phyloP scores from a whole-genome alignment of 1,139 yeast genomes.

The Tardiomyces depauwii region DNA sequence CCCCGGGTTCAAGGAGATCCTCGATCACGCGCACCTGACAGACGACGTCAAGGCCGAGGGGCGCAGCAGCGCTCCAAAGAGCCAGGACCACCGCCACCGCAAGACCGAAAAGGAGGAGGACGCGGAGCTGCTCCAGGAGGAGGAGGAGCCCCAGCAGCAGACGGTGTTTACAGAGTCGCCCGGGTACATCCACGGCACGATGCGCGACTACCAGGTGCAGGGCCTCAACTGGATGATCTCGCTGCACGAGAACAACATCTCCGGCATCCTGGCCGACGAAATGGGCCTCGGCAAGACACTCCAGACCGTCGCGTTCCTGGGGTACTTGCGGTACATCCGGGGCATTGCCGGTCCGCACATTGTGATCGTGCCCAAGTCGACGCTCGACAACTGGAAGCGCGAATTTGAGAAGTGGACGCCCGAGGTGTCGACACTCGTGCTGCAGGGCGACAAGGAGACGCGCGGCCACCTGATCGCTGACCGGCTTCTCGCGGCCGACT shows the following conservation, averaged over 20 bases:
- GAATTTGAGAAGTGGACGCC: constrained; percentile 95
- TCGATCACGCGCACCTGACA: constrained; percentile 32
- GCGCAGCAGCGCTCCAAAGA: constrained; percentile 6
- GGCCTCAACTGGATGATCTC: constrained; percentile 90
- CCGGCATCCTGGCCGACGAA: constrained; percentile 94
- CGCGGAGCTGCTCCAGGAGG: constrained; percentile 71
- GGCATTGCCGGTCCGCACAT: constrained; percentile 81
- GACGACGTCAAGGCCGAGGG: constrained; percentile 28
- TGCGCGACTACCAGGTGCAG: constrained; percentile 58
- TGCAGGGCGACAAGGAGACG: constrained; percentile 80
- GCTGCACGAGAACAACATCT: constrained; percentile 68
- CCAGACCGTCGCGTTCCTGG: constrained; percentile 86
- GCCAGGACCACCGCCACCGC: constrained; percentile 20
- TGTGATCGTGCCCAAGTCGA: constrained; percentile 88
- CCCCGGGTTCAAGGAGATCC: constrained; percentile 48
- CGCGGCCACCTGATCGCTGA: constrained; percentile 51
- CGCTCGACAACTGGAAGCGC: constrained; percentile 91
- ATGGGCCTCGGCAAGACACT: constrained; percentile 97
- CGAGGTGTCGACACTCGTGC: constrained; percentile 74
- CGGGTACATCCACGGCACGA: constrained; percentile 33
- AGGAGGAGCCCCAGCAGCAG: constrained; percentile 31
- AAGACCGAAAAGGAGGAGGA: constrained; percentile 68
- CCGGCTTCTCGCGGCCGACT: constrained; percentile 56
- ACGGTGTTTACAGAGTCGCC: constrained; percentile 79
- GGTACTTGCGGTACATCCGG: constrained; percentile 69